Evolutionary conservation across 495 filamentous ascomycete genomes (phyloP), one percentile per base, ranked within the genome.

Genomic region (Parachaetomium inaequale): DNA sequence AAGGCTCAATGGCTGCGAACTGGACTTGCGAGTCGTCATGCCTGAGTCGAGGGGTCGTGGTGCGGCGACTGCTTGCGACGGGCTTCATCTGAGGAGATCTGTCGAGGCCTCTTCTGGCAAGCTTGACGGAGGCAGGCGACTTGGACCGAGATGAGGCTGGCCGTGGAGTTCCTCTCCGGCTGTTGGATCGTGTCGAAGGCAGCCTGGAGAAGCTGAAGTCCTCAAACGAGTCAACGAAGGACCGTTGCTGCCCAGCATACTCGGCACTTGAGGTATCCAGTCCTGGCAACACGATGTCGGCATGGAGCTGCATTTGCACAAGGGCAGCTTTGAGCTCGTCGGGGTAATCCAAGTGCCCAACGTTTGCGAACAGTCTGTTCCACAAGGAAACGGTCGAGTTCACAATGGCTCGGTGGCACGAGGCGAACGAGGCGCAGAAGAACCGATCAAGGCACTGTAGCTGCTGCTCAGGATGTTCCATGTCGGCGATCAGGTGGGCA

Each of bases 11-110:
- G 1, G 85, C 71, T 7, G 85, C 82, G 66, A 93, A 94, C 47
- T 90, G 79, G 34, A 93, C 79, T 63, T 93, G 89, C 6, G 90
- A 92, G 71, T 93, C 83, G 65, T 93, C 82, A 66, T 94, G 90
- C 29, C 86, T 81, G 29, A 84, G 74, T 26, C 77, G 81, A 3
- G 76, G 71, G 21, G 70, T 70, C 2, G 55, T 62, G 32, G 55
- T 68, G 2, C 65, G 72, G 8, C 58, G 61, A 8, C 47, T 68
- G 40, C 25, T 53, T 61, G 51, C 53, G 26, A 46, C 62, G 28
- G 34, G 42, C 25, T 65, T 68, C 56, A 54, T 54, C 15, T 61
- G 70, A 12, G 75, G 69, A 4, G 79, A 74, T 0, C 61, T 51
- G 25, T 72, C 66, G 11, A 62, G 49, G 10, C 62, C 68, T 42